Conservation (phyloP, 2,329 filamentous ascomycete species). For the Septoria petroselini region DNA sequence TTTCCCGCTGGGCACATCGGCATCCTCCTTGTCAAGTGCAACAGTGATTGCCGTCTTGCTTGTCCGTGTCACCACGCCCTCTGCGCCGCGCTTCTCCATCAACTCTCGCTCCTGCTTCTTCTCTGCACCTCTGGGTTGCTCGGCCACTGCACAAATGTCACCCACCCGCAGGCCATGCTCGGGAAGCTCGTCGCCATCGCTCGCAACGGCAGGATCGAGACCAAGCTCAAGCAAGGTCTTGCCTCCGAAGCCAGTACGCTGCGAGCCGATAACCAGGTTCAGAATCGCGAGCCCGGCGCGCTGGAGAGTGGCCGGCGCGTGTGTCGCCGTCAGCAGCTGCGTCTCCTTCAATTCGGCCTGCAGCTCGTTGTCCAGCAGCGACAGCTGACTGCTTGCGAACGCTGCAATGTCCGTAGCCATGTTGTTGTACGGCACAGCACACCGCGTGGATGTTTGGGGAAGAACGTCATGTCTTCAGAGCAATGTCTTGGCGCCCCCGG, state of each 20-base stretch:
- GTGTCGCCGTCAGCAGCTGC: slow-evolving; percentile 61
- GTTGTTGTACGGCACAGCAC: not conserved
- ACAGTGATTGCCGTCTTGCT: slow-evolving; percentile 59
- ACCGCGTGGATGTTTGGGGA: not conserved
- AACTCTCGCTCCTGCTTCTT: slow-evolving; percentile 71
- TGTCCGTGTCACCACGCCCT: slow-evolving; percentile 68
- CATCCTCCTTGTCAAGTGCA: slow-evolving; percentile 64
- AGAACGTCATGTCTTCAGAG: not conserved
- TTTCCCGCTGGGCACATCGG: slow-evolving; percentile 54
- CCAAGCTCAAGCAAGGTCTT: slow-evolving; percentile 80
- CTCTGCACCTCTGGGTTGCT: slow-evolving; percentile 68
- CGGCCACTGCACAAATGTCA: slow-evolving; percentile 72
- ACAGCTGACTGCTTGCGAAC: slow-evolving; percentile 69
- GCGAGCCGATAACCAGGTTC: slow-evolving; percentile 69
- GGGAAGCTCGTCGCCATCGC: slow-evolving; percentile 50
- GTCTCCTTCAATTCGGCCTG: slow-evolving; percentile 70
- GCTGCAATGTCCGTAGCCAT: slow-evolving; percentile 53
- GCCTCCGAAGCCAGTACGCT: slow-evolving; percentile 87
- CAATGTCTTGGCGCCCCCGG: not conserved
- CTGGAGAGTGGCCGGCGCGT: slow-evolving; percentile 67
- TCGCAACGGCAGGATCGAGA: slow-evolving; percentile 66
- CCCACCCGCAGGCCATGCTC: slow-evolving; percentile 74
- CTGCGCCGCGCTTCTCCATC: slow-evolving; percentile 63
- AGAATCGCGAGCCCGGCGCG: slow-evolving; percentile 75
- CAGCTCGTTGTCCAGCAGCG: slow-evolving; percentile 68